phyloP scores from a whole-genome alignment of 768 basidiomycete genomes.

The Trametes cinnabarina region DNA sequence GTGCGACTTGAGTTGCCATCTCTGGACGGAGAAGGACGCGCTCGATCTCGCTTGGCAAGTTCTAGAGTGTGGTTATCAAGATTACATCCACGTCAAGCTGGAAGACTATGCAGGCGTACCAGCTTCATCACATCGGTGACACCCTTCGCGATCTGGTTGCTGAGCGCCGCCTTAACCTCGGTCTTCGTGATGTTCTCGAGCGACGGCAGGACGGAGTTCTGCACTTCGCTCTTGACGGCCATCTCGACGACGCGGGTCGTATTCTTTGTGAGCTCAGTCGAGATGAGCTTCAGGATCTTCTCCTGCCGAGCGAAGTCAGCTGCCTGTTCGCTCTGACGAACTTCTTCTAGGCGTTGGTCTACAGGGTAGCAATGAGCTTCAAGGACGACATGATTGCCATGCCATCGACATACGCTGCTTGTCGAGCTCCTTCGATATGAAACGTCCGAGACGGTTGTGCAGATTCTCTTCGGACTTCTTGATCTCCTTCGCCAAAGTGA shows the following conservation, averaged over 20 bases:
- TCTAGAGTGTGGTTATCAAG: constrained; percentile 39
- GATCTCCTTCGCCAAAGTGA: constrained; percentile 71
- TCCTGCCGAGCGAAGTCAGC: constrained; percentile 85
- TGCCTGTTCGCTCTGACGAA: constrained; percentile 70
- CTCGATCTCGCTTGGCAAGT: constrained; percentile 75
- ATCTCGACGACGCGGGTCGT: constrained; percentile 87
- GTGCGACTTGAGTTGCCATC: constrained; percentile 73
- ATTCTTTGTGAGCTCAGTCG: constrained; percentile 81
- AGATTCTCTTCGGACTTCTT: constrained; percentile 80
- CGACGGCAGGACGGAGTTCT: constrained; percentile 78
- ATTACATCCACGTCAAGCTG: background rate
- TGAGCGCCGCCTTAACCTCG: constrained; percentile 76
- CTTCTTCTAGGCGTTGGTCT: constrained; percentile 87
- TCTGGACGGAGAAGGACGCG: constrained; percentile 74
- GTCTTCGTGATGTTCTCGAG: constrained; percentile 78
- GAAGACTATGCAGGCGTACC: constrained; percentile 43
- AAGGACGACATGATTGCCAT: background rate
- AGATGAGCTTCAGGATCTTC: constrained; percentile 85
- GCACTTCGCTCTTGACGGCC: constrained; percentile 84
- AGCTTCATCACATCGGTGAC: constrained; percentile 71
- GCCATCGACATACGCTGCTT: constrained; percentile 72
- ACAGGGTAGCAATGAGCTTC: constrained; percentile 4
- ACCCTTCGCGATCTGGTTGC: constrained; percentile 73
- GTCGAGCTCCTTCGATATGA: constrained; percentile 85
- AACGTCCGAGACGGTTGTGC: constrained; percentile 70